These are phyloP conservation scores for Paecilomyces niveus DNA, from an alignment of 2,329 filamentous ascomycete genomes.

Conservation along the genomic window DNA sequence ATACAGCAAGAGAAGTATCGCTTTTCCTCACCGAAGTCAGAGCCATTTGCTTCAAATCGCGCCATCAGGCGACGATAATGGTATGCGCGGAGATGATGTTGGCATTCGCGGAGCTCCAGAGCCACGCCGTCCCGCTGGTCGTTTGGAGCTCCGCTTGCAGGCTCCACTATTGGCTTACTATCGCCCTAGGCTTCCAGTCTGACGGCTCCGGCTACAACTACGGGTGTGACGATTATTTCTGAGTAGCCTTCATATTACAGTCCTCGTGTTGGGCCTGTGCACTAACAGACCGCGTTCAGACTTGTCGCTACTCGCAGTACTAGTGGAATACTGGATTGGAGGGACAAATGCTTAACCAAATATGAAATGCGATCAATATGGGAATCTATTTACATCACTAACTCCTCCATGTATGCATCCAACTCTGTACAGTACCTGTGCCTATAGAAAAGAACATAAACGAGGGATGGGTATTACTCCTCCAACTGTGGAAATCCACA, in stretches of 20 bases:
- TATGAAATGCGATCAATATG: not conserved
- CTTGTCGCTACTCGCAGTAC: too few species aligned
- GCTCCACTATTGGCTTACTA: not conserved
- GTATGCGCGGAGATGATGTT: conserved; percentile 4
- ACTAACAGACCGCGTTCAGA: too few species aligned
- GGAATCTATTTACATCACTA: not conserved
- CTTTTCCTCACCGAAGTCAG: conserved; percentile 31
- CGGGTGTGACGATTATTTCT: too few species aligned
- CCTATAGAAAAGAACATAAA: not conserved
- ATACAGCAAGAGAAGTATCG: not conserved
- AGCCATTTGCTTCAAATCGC: conserved; percentile 32
- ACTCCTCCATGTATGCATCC: not conserved
- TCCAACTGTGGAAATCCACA: not conserved
- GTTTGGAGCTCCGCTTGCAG: not conserved
- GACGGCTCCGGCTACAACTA: too few species aligned
- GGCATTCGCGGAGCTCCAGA: not conserved
- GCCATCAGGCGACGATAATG: conserved; percentile 17
- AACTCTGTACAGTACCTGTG: not conserved
- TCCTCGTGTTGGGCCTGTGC: too few species aligned
- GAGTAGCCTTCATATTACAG: too few species aligned
- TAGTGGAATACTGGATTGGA: too few species aligned
- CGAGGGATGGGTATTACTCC: not conserved
- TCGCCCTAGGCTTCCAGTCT: too few species aligned
- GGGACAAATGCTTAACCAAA: not conserved
- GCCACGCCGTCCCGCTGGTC: not conserved